phyloP scores from a whole-genome alignment of 2,329 filamentous ascomycete genomes.

The Sporothrix schenckii region DNA sequence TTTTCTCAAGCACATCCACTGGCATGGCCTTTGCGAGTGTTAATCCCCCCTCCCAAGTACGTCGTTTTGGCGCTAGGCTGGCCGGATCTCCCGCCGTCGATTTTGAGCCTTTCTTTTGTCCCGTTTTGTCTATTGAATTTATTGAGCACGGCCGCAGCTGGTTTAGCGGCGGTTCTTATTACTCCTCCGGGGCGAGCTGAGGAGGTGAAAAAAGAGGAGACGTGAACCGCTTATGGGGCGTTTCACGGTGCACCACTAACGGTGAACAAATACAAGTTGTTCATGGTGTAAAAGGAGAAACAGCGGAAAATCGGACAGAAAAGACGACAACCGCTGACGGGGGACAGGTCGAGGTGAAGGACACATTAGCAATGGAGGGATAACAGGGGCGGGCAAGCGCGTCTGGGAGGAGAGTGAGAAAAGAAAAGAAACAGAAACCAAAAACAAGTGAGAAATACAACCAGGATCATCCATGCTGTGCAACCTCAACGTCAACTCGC shows the following conservation, averaged over 20 bases:
- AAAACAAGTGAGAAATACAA: background rate
- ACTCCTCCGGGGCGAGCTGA: background rate
- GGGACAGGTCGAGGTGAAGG: background rate
- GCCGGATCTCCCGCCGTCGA: slow-evolving; percentile 12
- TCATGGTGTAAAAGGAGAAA: too few relatives aligned
- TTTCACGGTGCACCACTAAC: background rate
- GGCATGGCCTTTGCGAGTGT: too few relatives aligned
- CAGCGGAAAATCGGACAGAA: too few relatives aligned
- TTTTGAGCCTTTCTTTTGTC: background rate
- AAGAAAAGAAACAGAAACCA: background rate
- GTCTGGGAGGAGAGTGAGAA: too few relatives aligned
- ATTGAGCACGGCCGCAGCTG: too few relatives aligned
- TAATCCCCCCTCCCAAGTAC: too few relatives aligned
- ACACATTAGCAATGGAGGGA: background rate
- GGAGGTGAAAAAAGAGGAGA: background rate
- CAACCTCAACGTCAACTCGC: slow-evolving; percentile 1
- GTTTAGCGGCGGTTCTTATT: background rate
- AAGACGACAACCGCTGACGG: too few relatives aligned
- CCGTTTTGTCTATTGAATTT: background rate
- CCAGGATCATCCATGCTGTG: slow-evolving; percentile 18
- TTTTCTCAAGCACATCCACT: too few relatives aligned
- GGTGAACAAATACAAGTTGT: too few relatives aligned
- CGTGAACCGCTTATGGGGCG: background rate
- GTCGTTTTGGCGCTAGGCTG: background rate
- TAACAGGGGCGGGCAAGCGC: background rate